A percentile compares a stretch with the other conserved stretches of the same genome.
These are phyloP conservation scores for Pyrenochaeta sp. DNA, from an alignment of 2,329 filamentous ascomycete species.

Conservation along the genomic window DNA sequence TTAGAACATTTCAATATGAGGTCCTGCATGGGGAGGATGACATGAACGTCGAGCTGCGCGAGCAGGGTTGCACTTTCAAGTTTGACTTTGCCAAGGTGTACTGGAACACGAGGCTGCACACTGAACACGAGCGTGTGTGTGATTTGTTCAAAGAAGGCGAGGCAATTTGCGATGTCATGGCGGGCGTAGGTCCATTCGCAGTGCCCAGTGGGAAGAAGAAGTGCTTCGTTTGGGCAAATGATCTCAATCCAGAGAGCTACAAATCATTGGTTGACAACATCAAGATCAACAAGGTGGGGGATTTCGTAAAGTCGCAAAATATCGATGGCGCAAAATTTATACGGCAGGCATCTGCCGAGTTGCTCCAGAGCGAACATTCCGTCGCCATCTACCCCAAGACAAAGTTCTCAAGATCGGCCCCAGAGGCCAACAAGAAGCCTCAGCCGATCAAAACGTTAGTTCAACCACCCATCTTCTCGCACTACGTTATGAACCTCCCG, in stretches of 20 bases:
- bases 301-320: conserved; percentile 81
- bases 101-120: conserved; percentile 93
- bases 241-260: conserved; percentile 92
- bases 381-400: conserved; percentile 50
- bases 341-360: conserved; percentile 68
- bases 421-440: conserved; percentile 28
- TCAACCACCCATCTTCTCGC: conserved; percentile 80
- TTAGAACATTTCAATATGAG: conserved; percentile 92
- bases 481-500: conserved; percentile 98
- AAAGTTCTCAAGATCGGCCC: conserved; percentile 36
- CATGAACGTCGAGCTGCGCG: conserved; percentile 81
- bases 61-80: conserved; percentile 84
- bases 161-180: conserved; percentile 96
- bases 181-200: conserved; percentile 94
- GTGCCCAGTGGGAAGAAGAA: conserved; percentile 88
- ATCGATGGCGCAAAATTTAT: conserved; percentile 86
- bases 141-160: conserved; percentile 81
- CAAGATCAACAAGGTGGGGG: conserved; percentile 76
- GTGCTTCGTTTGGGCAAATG: conserved; percentile 96
- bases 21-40: conserved; percentile 83
- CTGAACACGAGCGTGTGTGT: conserved; percentile 85
- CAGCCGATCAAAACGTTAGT: conserved; percentile 48
- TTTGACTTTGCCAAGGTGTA: conserved; percentile 98
- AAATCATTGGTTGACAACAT: conserved; percentile 75
- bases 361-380: conserved; percentile 64